These are phyloP conservation scores for Datura wrightii DNA, from an alignment of 257 asterid genomes.

Conservation along the genomic window DNA sequence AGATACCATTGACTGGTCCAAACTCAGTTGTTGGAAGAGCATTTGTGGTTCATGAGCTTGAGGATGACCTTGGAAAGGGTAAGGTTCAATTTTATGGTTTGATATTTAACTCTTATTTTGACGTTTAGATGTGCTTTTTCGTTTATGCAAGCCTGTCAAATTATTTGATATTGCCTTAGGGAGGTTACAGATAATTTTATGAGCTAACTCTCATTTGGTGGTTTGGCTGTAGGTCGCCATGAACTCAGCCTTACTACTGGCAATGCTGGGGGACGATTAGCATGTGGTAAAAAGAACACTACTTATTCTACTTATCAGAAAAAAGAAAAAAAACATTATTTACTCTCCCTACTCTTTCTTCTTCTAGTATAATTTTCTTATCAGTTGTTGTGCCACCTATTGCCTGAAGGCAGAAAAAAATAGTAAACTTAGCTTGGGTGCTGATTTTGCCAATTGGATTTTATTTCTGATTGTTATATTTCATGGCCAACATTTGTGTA, in stretches of 20 bases:
- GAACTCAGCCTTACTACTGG: conserved; percentile 93
- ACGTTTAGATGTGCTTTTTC: too few relatives aligned
- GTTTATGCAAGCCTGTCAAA: too few relatives aligned
- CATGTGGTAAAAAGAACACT: conserved; percentile 69
- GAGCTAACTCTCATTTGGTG: conserved; percentile 16
- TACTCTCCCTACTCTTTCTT: conserved; percentile 19
- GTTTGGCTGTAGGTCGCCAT: conserved; percentile 69
- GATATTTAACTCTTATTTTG: too few relatives aligned
- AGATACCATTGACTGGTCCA: conserved; percentile 86
- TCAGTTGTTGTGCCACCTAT: too few relatives aligned
- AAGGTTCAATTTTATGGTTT: conserved; percentile 24
- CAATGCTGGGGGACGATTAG: conserved; percentile 97
- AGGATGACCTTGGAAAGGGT: conserved; percentile 98
- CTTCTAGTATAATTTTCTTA: neutral
- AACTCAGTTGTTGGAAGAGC: conserved; percentile 93
- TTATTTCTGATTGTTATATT: too few relatives aligned
- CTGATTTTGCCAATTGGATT: too few relatives aligned
- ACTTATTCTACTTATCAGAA: neutral
- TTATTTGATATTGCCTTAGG: too few relatives aligned
- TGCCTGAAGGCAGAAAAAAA: too few relatives aligned
- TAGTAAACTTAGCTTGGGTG: too few relatives aligned
- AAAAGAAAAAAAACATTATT: conserved; percentile 33
- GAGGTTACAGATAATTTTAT: neutral
- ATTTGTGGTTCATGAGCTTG: conserved; percentile 89
- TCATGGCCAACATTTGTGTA: too few relatives aligned